Conservation (phyloP, 2,329 filamentous ascomycete genomes). For the Teratosphaeriaceae sp. region DNA sequence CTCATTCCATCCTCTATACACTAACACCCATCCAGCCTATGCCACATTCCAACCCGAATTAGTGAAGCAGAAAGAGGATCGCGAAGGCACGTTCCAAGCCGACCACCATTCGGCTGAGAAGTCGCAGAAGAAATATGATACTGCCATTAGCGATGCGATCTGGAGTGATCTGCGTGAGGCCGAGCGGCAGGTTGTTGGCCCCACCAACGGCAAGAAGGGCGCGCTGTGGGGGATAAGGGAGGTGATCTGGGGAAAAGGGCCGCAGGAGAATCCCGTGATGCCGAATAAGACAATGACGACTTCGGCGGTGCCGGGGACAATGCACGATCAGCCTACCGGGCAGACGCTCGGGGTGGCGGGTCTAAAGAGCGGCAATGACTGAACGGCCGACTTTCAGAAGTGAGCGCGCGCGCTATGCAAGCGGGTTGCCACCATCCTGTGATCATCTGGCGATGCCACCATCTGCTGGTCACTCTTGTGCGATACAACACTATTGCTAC, state of each 20-base stretch:
- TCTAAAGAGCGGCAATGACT: too few species aligned
- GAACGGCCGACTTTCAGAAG: too few species aligned
- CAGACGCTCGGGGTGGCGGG: background rate
- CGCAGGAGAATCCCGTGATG: background rate
- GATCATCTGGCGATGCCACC: too few species aligned
- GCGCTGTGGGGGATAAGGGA: constrained; percentile 6
- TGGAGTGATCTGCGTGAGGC: constrained; percentile 21
- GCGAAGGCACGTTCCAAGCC: constrained; percentile 18
- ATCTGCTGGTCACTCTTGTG: too few species aligned
- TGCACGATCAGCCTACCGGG: background rate
- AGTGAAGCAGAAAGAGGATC: constrained; percentile 19
- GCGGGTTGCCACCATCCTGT: too few species aligned
- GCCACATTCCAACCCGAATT: constrained; percentile 25
- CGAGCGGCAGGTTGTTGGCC: constrained; percentile 11
- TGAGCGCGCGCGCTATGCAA: too few species aligned
- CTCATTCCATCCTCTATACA: background rate
- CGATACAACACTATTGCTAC: too few species aligned
- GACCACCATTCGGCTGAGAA: constrained; percentile 13
- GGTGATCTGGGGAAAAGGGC: background rate
- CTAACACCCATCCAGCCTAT: constrained; percentile 13
- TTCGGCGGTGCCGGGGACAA: background rate
- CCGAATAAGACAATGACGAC: background rate
- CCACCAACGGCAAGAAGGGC: constrained; percentile 3
- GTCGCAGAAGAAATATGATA: constrained; percentile 7
- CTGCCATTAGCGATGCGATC: constrained; percentile 20